Percentiles rank a stretch among this genome's conserved stretches.
These are phyloP conservation scores for Echeveria elegans DNA, from an alignment of 164 flowering plant species.

Conservation along the genomic window DNA sequence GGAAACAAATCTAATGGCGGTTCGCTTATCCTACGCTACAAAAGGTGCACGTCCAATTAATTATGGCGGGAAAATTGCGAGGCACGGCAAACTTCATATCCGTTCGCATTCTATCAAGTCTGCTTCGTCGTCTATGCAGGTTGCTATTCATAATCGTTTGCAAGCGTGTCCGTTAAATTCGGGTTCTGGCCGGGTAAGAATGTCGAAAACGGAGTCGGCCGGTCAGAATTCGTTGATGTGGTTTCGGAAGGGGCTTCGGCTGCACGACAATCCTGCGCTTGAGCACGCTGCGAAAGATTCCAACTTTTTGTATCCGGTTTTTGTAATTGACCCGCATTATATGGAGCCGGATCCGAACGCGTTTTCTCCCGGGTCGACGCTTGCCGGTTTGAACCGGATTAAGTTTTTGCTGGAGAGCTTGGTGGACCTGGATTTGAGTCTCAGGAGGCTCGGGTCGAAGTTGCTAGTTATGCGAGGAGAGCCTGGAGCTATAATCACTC, in stretches of 20 bases:
- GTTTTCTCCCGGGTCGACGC: slow-evolving; percentile 64
- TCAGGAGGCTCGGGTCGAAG: slow-evolving; percentile 63
- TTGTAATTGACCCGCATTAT: slow-evolving; percentile 78
- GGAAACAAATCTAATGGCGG: not conserved
- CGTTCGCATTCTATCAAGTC: not conserved
- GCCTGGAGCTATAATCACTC: slow-evolving; percentile 49
- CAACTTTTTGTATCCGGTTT: slow-evolving; percentile 54
- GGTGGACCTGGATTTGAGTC: slow-evolving; percentile 55
- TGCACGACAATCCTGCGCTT: slow-evolving; percentile 92
- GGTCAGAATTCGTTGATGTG: slow-evolving; percentile 55
- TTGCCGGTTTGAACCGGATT: slow-evolving; percentile 73
- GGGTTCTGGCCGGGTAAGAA: not conserved
- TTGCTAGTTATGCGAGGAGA: slow-evolving; percentile 72
- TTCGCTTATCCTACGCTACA: not conserved
- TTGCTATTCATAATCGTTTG: not conserved
- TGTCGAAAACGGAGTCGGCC: too few relatives aligned
- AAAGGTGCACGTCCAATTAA: not conserved
- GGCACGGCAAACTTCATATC: too few relatives aligned
- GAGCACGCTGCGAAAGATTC: slow-evolving; percentile 43
- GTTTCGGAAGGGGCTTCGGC: slow-evolving; percentile 86
- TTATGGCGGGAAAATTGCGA: slow-evolving; percentile 5
- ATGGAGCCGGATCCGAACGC: slow-evolving; percentile 65
- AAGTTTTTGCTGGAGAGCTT: slow-evolving; percentile 81
- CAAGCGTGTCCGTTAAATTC: not conserved
- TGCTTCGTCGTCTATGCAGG: not conserved